Conservation (phyloP, 495 filamentous ascomycete genomes). For the Staphylotrichum tortipilum region DNA sequence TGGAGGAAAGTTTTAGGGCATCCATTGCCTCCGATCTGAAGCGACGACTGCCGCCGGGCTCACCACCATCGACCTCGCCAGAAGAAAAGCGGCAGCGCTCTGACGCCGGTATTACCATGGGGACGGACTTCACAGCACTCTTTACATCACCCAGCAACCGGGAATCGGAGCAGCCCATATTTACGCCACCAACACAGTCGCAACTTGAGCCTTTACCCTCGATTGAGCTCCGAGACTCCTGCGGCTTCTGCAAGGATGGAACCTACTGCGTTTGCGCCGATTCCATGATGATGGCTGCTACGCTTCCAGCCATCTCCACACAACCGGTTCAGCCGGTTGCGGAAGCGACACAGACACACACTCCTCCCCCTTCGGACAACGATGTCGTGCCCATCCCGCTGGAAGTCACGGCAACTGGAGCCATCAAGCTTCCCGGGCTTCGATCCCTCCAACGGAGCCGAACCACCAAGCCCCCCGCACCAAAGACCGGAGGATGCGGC, state of each 20-base stretch:
- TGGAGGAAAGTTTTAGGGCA: conserved; percentile 52
- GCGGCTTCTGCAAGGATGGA: conserved; percentile 82
- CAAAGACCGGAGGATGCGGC: conserved; percentile 37
- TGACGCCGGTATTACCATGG: conserved; percentile 31
- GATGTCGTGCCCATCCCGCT: conserved; percentile 45
- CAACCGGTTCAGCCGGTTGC: conserved; percentile 17
- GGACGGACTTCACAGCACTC: conserved; percentile 65
- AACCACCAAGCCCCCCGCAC: not conserved
- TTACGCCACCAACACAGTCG: conserved; percentile 12
- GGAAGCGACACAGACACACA: conserved; percentile 51
- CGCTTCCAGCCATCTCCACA: conserved; percentile 8
- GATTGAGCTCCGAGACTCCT: conserved; percentile 48
- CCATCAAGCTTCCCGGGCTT: conserved; percentile 41
- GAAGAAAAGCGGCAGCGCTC: conserved; percentile 45
- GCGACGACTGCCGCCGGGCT: conserved; percentile 29
- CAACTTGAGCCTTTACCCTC: conserved; percentile 22
- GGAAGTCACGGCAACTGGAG: conserved; percentile 40
- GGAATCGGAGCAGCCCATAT: conserved; percentile 1
- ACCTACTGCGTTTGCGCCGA: conserved; percentile 81
- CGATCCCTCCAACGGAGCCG: conserved; percentile 17
- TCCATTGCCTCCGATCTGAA: conserved; percentile 28
- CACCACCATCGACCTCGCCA: conserved; percentile 40
- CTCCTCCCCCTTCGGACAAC: conserved; percentile 61
- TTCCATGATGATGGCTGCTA: conserved; percentile 41
- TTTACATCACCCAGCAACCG: conserved; percentile 38